Conservation (phyloP, 495 filamentous ascomycete genomes). For the Platismatia glauca region DNA sequence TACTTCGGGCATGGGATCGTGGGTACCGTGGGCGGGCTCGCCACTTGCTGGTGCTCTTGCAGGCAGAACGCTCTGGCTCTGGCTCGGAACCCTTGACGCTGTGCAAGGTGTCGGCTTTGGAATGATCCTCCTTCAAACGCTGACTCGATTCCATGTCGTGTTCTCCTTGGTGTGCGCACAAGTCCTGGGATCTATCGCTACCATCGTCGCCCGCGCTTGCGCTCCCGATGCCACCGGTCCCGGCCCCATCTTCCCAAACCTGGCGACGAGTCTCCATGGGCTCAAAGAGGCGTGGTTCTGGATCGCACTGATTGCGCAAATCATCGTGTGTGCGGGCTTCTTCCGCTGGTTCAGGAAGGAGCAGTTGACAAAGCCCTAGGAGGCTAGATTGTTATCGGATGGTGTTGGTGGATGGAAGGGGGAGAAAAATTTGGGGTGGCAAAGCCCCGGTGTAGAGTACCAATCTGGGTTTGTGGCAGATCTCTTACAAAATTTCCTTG, state of each 20-base stretch:
- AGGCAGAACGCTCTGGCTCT: constrained; percentile 52
- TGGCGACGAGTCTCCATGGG: constrained; percentile 39
- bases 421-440: background rate
- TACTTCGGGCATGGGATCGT: constrained; percentile 46
- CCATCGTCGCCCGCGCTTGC: constrained; percentile 48
- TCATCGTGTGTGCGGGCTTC: constrained; percentile 54
- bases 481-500: background rate
- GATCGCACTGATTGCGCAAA: constrained; percentile 52
- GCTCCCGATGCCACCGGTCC: constrained; percentile 52
- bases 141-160: constrained; percentile 51
- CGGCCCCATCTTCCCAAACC: constrained; percentile 55
- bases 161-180: constrained; percentile 49
- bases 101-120: constrained; percentile 54
- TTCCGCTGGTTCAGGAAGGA: constrained; percentile 57
- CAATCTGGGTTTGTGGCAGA: background rate
- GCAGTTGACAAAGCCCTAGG: constrained; percentile 54
- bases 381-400: background rate
- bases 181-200: constrained; percentile 46
- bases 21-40: constrained; percentile 50
- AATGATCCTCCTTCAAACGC: constrained; percentile 54
- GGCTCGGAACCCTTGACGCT: constrained; percentile 55
- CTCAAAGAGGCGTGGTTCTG: constrained; percentile 56
- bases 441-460: background rate
- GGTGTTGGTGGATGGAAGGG: background rate
- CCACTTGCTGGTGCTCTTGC: constrained; percentile 43